Conservation (phyloP, 441 rosid species). For the Hura crepitans region DNA sequence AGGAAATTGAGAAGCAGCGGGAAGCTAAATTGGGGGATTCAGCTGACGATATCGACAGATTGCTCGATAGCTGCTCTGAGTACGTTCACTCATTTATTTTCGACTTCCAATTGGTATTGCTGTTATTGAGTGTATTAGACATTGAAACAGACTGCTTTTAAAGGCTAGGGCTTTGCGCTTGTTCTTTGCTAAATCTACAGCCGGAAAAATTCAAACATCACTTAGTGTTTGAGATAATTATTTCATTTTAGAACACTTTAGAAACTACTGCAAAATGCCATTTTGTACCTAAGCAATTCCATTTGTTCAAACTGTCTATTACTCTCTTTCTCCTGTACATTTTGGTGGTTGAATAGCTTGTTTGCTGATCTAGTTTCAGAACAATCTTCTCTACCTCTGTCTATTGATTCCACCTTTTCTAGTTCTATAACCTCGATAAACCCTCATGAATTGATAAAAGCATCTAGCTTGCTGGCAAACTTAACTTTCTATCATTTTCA, state of each 20-base stretch:
- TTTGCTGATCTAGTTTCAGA: background rate
- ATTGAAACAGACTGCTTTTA: too few species aligned
- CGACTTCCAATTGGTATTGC: background rate
- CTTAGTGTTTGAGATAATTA: background rate
- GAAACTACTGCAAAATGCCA: background rate
- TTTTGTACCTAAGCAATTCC: too few species aligned
- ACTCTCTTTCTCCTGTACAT: background rate
- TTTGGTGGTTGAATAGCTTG: background rate
- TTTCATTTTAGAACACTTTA: background rate
- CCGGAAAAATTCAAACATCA: background rate
- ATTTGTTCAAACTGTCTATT: background rate
- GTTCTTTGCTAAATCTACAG: background rate
- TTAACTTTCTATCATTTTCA: background rate
- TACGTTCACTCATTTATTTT: constrained; percentile 25
- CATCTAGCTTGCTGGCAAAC: background rate
- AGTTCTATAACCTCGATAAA: background rate
- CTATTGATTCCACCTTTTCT: background rate
- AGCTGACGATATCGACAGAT: constrained; percentile 69
- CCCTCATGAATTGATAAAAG: background rate
- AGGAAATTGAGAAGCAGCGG: constrained; percentile 78
- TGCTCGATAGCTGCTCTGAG: constrained; percentile 87
- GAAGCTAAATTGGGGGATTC: constrained; percentile 61
- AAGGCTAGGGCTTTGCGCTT: background rate
- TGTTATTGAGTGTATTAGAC: background rate
- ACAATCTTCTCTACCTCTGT: background rate